Evolutionary conservation across 1,284 basidiomycete species (phyloP), one percentile per base, ranked within the genome.

Genomic region (Crocinoboletus sp.): DNA sequence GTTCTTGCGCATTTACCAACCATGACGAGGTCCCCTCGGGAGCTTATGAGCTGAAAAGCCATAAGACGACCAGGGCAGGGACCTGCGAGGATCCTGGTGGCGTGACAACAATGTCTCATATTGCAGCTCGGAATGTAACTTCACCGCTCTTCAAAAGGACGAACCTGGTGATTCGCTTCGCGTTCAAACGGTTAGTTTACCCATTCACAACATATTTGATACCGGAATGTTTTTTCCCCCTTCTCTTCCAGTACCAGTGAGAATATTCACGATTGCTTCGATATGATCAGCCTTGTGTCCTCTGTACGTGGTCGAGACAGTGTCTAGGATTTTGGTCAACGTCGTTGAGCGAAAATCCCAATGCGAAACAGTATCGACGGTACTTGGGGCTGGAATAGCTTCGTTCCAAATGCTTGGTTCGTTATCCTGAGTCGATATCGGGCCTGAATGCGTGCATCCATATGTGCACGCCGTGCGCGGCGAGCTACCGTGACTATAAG

Each of bases 21-120:
- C 65, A 59, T 32, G 35, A 15, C 20, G 20, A 22, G 38, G 38
- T 37, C 33, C 63, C 65, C 12, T 16, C 20, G 11, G 61, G 15
- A 25, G 37, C 39, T 6, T 45, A 38, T n/a, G 49, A 65, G 11
- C 38, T 61, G 24, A 59, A 30, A 15, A 59, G 60, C 27, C 63
- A 65, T 23, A 45, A 15, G 31, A 44, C 2, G 3, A 47, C 10
- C 52, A 49, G 0, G 35, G 43, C 6, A 46, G 34, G 60, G 63
- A 30, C 4, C 41, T 33, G 3, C 4, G 0, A 16, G 8, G 6
- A 0, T 16, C 19, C 16, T 24, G 7, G 11, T 22, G 20, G 31
- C 15, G n/a, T 8, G 37, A 38, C 16, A 16, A 15, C 6, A 63
- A 58, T 0, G 32, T 61, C 20, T 48, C 45, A 10, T 31, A 30